Evolutionary conservation across 192 early-diverging fungal species (phyloP), one percentile per base, ranked within the genome.

Genomic region (Podila epigama): DNA sequence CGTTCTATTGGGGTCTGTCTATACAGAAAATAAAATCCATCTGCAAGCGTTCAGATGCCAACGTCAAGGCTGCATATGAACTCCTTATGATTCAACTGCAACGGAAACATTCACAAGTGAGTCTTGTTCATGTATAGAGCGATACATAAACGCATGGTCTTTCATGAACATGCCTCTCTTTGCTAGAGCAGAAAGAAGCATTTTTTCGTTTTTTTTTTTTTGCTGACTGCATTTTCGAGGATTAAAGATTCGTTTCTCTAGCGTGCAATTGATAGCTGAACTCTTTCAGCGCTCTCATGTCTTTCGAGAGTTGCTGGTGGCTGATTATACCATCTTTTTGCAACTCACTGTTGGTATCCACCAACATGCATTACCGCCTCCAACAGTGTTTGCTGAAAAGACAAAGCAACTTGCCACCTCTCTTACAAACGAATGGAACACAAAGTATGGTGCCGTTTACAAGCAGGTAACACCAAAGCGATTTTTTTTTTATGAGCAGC

Each of bases 201-300:
- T n/a, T n/a, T n/a, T n/a, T n/a, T n/a, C n/a, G n/a, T n/a, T n/a
- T n/a, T n/a, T n/a, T n/a, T n/a, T n/a, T n/a, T n/a, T n/a, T n/a
- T n/a, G n/a, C n/a, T n/a, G n/a, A n/a, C n/a, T n/a, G n/a, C n/a
- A n/a, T n/a, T n/a, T n/a, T n/a, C n/a, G n/a, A n/a, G n/a, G n/a
- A n/a, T n/a, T 59, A 34, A 53, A 89, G 82, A 84, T 89, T 32
- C 89, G 91, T 7, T 83, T 84, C n/a, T 85, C 88, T 15, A 78
- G 84, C 32, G 58, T 88, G 15, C 89, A 90, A 64, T 61, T 82
- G 3, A 77, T 89, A 10, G 84, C 87, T 51, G 84, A 85, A 64
- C 69, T 92, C 6, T 92, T 92, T 59, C 57, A 66, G 12, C 85
- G 91, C 5, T 92, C 91, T 15, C 89, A 92, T 66, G 70, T 69